Base-by-base conservation (phyloP, 441 rosid genomes). In the Hypseocharis bilobata region DNA sequence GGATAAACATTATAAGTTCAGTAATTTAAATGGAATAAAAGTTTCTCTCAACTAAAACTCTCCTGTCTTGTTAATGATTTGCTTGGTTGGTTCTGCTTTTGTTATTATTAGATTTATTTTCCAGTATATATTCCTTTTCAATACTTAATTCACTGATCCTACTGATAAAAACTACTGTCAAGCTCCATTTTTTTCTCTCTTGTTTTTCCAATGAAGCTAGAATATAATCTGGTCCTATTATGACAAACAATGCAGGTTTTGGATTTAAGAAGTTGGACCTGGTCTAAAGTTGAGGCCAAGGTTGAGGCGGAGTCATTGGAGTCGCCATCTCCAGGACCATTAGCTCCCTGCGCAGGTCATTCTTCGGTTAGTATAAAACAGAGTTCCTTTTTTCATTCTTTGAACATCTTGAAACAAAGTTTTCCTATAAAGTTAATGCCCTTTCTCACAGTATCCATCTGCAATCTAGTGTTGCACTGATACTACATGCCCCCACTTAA, bases 241-340 rank as follows among this genome's bases (percentile, higher is more conserved):
- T 60, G 68, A 30, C 65, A 69, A 63, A 68, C 63, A 47, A 72
- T 81, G 62, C 80, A 95, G 99, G 92, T 84, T 80, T 77, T 95
- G 63, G 97, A 95, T 83, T 83, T 95, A 79, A 89, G 88, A 87
- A 86, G 82, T 66, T 92, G 98, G 95, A 79, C 85, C 64, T 95
- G 99, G 99, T 84, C 96, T 66, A 92, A 82, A 83, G 74, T 95
- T 74, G 92, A 87, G 78, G 82, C 83, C 62, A 88, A 85, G 77
- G 71, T 57, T 64, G 85, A 65, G 57, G 67, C 79, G 65, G 88
- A 84, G 70, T 71, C 88, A 26, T 71, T 70, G 36, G 96, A 89
- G 69, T 74, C 82, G 5, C 75, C 78, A 61, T 57, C 88, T 72
- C 80, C 80, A 17, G 67, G 80, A 38, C 61, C 71, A 32, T 60